Evolutionary conservation across 768 basidiomycete genomes (phyloP), one percentile per base, ranked within the genome.

Genomic region (button mushroom (Agaricus bisporus)): DNA sequence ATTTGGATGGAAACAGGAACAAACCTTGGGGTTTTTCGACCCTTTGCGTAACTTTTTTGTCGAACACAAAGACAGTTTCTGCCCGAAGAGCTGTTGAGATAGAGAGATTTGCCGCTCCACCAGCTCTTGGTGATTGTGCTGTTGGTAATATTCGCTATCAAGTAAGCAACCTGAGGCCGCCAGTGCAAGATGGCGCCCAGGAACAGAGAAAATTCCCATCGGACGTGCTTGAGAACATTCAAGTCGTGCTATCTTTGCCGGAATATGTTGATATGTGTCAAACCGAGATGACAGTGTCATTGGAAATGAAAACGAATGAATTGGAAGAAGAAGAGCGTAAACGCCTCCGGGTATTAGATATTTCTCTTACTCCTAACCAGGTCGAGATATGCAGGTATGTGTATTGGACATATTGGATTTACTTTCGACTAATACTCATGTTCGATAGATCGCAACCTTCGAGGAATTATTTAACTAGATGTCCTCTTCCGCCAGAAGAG

Each of bases 311-410:
- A 18, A 78, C 82, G 12, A 72, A 78, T 49, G 76, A 73, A 51
- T 62, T 88, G 52, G 62, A 73, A 1, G 68, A 68, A 28, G 70
- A 66, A 6, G 71, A 83, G 35, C 78, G 83, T 60, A 69, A 75
- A 57, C 76, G 75, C 41, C 64, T 93, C 14, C 80, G 77, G 52
- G 61, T 90, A 17, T 70, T 74, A 22, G 77, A 73, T 5, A 77
- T 91, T 56, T 67, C 71, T 5, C 65, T 85, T 5, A 75, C 85
- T 51, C 59, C 89, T 26, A 64, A 78, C 32, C 90, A 93, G 57
- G 66, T 70, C 38, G 90, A 92, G 61, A 74, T 74, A 49, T 85
- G 76, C 66, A 75, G 85, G 89, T 89, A 60, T 32, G 79, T 62
- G 41, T 43, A 46, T 56, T 7, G 32, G 32, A 8, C 7, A 29